phyloP scores from a whole-genome alignment of 139 green algal species.

The Chlamydomonas eustigma region DNA sequence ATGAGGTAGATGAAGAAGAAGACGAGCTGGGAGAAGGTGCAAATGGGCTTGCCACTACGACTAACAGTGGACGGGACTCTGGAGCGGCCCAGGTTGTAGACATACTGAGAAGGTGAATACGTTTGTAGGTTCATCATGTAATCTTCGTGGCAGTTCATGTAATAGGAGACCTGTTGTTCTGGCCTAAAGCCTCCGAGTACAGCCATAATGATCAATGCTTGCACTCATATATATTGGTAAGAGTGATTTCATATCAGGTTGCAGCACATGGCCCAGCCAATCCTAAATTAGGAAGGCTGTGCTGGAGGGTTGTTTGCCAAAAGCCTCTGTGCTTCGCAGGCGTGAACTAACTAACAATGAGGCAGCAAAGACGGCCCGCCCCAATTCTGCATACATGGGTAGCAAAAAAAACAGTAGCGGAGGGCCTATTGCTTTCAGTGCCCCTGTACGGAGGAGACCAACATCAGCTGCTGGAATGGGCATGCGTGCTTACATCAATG shows the following conservation, averaged over 20 bases:
- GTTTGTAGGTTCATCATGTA: not conserved
- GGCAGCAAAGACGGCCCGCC: not conserved
- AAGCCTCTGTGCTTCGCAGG: not conserved
- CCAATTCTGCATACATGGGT: not conserved
- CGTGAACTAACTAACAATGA: not conserved
- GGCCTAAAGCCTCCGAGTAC: too few species aligned
- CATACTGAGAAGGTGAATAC: not conserved
- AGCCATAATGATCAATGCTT: too few species aligned
- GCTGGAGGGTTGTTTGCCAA: not conserved
- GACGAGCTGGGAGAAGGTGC: not conserved
- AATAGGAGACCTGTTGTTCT: too few species aligned
- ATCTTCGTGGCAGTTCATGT: not conserved
- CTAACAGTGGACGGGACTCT: not conserved
- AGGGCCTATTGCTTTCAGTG: not conserved
- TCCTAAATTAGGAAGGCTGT: not conserved
- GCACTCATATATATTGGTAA: too few species aligned
- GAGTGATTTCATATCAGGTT: not conserved
- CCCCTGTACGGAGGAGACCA: not conserved
- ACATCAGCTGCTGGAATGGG: constrained; percentile 17
- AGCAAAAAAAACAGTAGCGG: too few species aligned
- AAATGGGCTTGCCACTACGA: not conserved
- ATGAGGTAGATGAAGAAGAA: not conserved
- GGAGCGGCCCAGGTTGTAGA: not conserved
- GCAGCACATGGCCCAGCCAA: not conserved
- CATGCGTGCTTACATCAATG: constrained; percentile 15